Conservation (phyloP, 768 basidiomycete species). For the Roridomyces roridus region DNA sequence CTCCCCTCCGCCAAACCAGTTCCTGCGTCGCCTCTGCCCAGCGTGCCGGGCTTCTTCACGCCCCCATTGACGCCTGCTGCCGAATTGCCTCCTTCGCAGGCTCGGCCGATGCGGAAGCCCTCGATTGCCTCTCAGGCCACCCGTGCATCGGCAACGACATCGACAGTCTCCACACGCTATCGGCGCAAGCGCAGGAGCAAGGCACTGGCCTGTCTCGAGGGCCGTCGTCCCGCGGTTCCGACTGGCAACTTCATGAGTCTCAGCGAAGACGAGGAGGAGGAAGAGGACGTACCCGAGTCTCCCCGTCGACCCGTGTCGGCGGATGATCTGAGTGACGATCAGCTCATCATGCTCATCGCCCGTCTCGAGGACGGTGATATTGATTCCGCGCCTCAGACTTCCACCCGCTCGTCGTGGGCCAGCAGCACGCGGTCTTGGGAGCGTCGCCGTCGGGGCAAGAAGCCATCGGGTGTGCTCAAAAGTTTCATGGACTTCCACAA, state of each 20-base stretch:
- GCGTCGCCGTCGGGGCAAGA: conserved; percentile 39
- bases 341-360: conserved; percentile 19
- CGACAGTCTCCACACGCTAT: conserved; percentile 27
- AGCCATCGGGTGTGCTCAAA: conserved; percentile 50
- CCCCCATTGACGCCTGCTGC: neutral
- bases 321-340: conserved; percentile 16
- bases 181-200: conserved; percentile 46
- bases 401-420: conserved; percentile 5
- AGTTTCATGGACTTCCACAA: conserved; percentile 55
- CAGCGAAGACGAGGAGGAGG: conserved; percentile 54
- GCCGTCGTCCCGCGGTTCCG: conserved; percentile 32
- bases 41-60: neutral
- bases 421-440: conserved; percentile 10
- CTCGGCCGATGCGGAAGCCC: conserved; percentile 13
- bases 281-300: conserved; percentile 24
- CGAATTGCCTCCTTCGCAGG: neutral
- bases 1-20: conserved; percentile 20
- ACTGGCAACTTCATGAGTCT: conserved; percentile 54
- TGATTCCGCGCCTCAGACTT: conserved; percentile 1
- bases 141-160: conserved; percentile 15
- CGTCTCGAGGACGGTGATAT: conserved; percentile 20
- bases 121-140: conserved; percentile 12
- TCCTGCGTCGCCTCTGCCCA: conserved; percentile 12
- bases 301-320: no score
- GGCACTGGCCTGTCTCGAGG: conserved; percentile 56